Percentiles rank a stretch among this genome's conserved stretches.
These are phyloP conservation scores for Epithele typhae DNA, from an alignment of 768 basidiomycete species.

Conservation along the genomic window DNA sequence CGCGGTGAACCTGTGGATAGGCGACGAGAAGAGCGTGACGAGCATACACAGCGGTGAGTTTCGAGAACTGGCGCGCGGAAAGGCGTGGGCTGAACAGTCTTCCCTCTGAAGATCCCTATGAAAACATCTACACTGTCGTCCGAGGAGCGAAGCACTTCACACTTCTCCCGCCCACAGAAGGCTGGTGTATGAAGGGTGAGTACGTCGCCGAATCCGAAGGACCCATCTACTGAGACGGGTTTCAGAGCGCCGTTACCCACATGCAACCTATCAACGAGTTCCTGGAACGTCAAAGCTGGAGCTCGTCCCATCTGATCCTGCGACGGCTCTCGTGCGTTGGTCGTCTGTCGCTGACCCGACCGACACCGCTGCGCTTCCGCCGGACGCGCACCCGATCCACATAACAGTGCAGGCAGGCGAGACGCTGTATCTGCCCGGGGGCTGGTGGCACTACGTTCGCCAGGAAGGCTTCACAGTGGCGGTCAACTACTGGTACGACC, in stretches of 20 bases:
- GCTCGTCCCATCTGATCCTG: constrained; percentile 29
- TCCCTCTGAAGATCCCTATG: constrained; percentile 67
- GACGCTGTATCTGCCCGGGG: constrained; percentile 83
- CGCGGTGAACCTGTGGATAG: constrained; percentile 93
- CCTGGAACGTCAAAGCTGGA: constrained; percentile 19
- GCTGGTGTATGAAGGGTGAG: constrained; percentile 75
- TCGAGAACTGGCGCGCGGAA: not conserved
- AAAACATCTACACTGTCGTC: constrained; percentile 89
- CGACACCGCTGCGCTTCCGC: constrained; percentile 39
- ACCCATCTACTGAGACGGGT: not conserved
- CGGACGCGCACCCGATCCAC: constrained; percentile 57
- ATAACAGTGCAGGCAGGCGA: constrained; percentile 70
- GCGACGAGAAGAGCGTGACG: constrained; percentile 69
- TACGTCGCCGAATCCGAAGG: not conserved
- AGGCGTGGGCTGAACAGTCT: no score
- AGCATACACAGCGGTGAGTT: constrained; percentile 81
- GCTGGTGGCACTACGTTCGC: constrained; percentile 92
- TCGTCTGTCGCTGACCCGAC: constrained; percentile 67
- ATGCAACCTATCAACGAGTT: constrained; percentile 56
- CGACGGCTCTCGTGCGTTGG: constrained; percentile 66
- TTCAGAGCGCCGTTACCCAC: constrained; percentile 36
- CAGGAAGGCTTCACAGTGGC: constrained; percentile 66
- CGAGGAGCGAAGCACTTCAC: constrained; percentile 84
- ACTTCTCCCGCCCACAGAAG: constrained; percentile 85
- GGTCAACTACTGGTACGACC: constrained; percentile 89